Base-by-base conservation (phyloP, 345 rosid genomes). In the Citrus australasica region DNA sequence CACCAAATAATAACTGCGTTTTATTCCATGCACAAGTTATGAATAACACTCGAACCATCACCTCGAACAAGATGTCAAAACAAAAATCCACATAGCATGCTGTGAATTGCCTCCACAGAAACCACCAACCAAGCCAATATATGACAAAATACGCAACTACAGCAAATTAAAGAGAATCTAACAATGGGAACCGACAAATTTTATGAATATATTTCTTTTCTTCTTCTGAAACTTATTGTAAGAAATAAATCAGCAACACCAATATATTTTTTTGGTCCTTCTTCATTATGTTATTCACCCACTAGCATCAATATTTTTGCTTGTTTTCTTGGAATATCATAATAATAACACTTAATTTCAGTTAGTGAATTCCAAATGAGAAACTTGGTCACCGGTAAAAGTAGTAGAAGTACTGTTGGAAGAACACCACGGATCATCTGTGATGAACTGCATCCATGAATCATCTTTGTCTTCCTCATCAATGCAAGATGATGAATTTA, bases 381-480 rank as follows among this genome's bases (percentile, higher is more conserved):
- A 74, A 11, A 28, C 61, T 69, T 78, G 73, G 17, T 80, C 83
- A 16, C 67, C 70, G 3, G 35, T 84, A 65, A 83, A 63, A 70
- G 56, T 6, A 16, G 33, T 27, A 25, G 11, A 24, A 30, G 83
- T 62, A 33, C 78, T 62, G 78, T 76, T 86, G 14, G 95, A 86
- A 16, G 94, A 90, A 19, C 89, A 87, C 98, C 97, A 92, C 2
- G 95, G 91, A 53, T 93, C 98, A 69, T 93, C 98, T 0, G 98
- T 90, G 86, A 95, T 95, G 84, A 95, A 95, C 32, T 93, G 98
- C 98, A 93, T 95, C 98, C 98, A 95, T 4, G 98, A 95, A 65
- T 95, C 98, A 59, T 95, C 98, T 83, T 91, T 93, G 60, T 92
- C 98, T 56, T 91, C 95, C 19, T 65, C 78, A 13, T 75, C 97